Base-by-base conservation (phyloP, 2,329 filamentous ascomycete species). In the Phialophora tarda region DNA sequence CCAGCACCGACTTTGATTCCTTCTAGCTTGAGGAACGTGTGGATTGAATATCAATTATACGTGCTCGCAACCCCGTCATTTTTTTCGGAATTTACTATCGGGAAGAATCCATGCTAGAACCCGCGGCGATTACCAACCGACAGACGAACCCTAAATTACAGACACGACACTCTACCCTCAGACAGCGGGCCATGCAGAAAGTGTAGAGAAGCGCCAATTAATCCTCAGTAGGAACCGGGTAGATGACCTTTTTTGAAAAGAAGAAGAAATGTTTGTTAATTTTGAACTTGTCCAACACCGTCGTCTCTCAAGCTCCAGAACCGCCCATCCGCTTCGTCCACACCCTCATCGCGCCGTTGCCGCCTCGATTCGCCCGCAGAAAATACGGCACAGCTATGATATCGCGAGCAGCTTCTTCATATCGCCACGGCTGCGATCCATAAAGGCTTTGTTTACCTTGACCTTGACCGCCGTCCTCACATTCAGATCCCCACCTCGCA, bases 291-390 rank as follows among this genome's bases (percentile, higher is more conserved):
- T 30, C 28, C 28, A 7, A 30, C 6, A 30, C 28, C 6, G 28
- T 3, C 47, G 5, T 30, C 14, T 23, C 47, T 51, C n/a, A 51
- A 1, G 47, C 21, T 1, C 47, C 47, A 11, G 57, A 30, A 21
- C 11, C 41, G 21, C 11, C 41, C 11, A 59, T 21, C n/a, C 30
- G 5, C 34, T 59, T 59, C 21, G 56, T 26, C 56, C 56, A 59
- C 38, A 85, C 83, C 56, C 83, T 78, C 83, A 85, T 86, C 59
- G 84, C 81, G 0, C 84, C 84, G 59, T 77, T 82, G 0, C 84
- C 84, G 2, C 82, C 82, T 44, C 84, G 75, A 66, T 87, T 87
- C n/a, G 82, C 83, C 17, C 84, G 76, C 62, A 85, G 78, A 71
- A 83, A 84, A 68, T 86, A 87, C 21, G 84, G 84, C 50, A 86